Evolutionary conservation across 371 early-diverging fungal genomes (phyloP).

Genomic region (Rhizopus stolonifer): DNA sequence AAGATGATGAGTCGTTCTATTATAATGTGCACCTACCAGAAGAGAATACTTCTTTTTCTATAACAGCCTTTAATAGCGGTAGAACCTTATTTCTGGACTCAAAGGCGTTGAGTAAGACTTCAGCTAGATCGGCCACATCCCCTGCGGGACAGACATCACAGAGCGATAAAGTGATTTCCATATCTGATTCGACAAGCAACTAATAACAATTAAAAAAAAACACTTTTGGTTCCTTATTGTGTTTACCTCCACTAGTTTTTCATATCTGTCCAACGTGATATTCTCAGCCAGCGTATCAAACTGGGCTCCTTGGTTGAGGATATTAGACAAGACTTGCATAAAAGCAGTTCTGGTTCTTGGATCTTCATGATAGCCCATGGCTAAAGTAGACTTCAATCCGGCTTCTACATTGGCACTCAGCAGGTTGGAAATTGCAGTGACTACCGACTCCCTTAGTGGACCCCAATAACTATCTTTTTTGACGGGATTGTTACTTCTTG

Average conservation of each 20-base stretch:
- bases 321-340: conserved; percentile 87
- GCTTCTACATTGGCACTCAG: conserved; percentile 89
- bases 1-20: too few relatives aligned
- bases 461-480: conserved; percentile 44
- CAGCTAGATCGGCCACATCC: conserved; percentile 78
- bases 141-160: conserved; percentile 80
- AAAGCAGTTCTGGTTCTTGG: conserved; percentile 81
- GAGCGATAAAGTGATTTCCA: conserved; percentile 74
- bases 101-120: conserved; percentile 72
- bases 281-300: conserved; percentile 80
- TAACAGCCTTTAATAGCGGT: conserved; percentile 71
- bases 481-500: conserved; percentile 10
- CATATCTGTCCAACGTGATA: conserved; percentile 65
- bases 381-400: conserved; percentile 80
- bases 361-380: conserved; percentile 92
- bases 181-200: conserved; percentile 59
- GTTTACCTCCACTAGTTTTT: conserved; percentile 65
- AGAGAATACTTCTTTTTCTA: conserved; percentile 75
- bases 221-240: neutral
- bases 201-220: conserved; percentile 6
- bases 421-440: conserved; percentile 83
- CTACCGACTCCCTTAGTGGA: conserved; percentile 75
- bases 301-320: conserved; percentile 82
- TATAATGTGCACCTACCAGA: conserved; percentile 46
- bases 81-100: conserved; percentile 69